Base-by-base conservation (phyloP, 208 protist genomes). In the Trypanosoma avium region DNA sequence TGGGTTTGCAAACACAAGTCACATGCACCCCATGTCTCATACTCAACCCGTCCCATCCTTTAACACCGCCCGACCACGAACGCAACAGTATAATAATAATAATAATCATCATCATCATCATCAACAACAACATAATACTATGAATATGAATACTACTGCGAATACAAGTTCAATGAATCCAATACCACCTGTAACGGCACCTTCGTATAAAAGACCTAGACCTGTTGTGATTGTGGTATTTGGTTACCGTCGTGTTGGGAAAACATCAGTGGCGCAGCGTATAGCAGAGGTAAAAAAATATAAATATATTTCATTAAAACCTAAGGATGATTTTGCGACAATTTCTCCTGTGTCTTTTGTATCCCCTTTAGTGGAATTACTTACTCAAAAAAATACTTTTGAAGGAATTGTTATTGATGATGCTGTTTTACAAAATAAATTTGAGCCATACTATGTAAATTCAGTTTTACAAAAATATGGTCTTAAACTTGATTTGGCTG, bases 401-500 rank as follows among this genome's bases (percentile, higher is more conserved):
- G 82, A 76, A 30, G 88, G 84, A 17, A 72, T 94, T 21, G 84
- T 94, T 27, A 81, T 94, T 65, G 88, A 94, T 58, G 88, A 94
- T 66, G 76, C 77, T 26, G 65, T 94, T 33, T 61, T 79, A n/a
- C 61, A 73, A 15, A 90, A 79, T 38, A 84, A 79, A 56, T 92
- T 75, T 62, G 85, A 94, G 19, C 75, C 81, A 0, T 78, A 94
- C 73, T 92, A 90, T 62, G 77, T 90, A 12, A 67, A 81, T 49
- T 68, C 75, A 56, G 69, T 89, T 49, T 64, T 94, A 27, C 56
- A 81, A 55, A 66, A 76, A 54, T 61, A 78, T 43, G 70, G 74
- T 0, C 67, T 94, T 38, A 73, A 79, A 61, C 56, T 94, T 38
- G 77, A 88, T 75, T 67, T 64, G 24, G 67, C 80, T n/a, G 81